A percentile compares a stretch with the other conserved stretches of the same genome.
phyloP scores from a whole-genome alignment of 1,284 basidiomycete species.

The Leccinum huronense region DNA sequence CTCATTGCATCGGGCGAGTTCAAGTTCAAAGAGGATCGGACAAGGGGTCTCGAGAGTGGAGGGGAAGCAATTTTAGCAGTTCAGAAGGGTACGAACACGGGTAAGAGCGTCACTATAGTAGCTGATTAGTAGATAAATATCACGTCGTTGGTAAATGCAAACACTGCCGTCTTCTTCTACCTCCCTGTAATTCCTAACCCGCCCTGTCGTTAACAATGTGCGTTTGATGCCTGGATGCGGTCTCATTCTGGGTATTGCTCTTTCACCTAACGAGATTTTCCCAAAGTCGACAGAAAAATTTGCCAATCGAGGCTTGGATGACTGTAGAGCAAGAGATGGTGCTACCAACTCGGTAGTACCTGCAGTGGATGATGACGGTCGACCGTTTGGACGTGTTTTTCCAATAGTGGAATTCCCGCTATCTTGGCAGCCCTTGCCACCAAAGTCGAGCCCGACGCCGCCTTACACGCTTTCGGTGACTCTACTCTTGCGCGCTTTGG shows the following conservation, averaged over 20 bases:
- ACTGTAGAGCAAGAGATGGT: not conserved
- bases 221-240: constrained; percentile 10
- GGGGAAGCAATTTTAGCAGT: constrained; percentile 24
- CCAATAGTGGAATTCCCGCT: not conserved
- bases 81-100: constrained; percentile 23
- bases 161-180: constrained; percentile 23
- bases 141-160: constrained; percentile 16
- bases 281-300: constrained; percentile 23
- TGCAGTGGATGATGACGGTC: constrained; percentile 1
- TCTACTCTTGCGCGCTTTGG: constrained; percentile 19
- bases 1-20: constrained; percentile 17
- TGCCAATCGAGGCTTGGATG: constrained; percentile 21
- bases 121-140: constrained; percentile 8
- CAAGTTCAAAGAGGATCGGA: constrained; percentile 19
- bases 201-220: constrained; percentile 32
- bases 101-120: constrained; percentile 22
- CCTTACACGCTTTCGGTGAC: not conserved
- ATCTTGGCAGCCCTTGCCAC: not conserved
- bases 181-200: constrained; percentile 24
- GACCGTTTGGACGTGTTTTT: constrained; percentile 5
- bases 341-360: not conserved
- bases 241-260: constrained; percentile 12
- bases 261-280: constrained; percentile 9
- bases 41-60: constrained; percentile 16
- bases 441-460: not conserved